These are phyloP conservation scores for Metschnikowia picachoensis DNA, from an alignment of 805 yeast species.

Conservation along the genomic window DNA sequence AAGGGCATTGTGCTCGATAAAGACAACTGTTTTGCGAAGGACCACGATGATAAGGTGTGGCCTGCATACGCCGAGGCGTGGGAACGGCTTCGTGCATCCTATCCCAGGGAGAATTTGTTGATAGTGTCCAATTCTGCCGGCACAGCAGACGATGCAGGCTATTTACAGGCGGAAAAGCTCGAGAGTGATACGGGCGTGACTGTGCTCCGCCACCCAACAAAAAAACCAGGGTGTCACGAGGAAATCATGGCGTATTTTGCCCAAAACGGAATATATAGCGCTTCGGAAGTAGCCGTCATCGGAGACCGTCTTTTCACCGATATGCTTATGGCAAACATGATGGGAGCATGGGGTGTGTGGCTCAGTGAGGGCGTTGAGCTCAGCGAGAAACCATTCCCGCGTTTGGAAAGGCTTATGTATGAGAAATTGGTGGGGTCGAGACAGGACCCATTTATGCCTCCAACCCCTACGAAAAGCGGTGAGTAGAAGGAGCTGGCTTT, in stretches of 20 bases:
- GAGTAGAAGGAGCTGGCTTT: not conserved
- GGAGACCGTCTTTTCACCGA: slow-evolving; percentile 94
- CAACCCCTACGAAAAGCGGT: slow-evolving; percentile 10
- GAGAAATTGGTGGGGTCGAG: slow-evolving; percentile 13
- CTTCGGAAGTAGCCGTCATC: slow-evolving; percentile 72
- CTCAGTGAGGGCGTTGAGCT: slow-evolving; percentile 67
- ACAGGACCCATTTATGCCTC: slow-evolving; percentile 17
- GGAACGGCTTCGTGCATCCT: slow-evolving; percentile 48
- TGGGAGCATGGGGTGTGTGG: slow-evolving; percentile 89
- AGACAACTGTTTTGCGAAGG: slow-evolving; percentile 91
- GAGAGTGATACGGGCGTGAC: slow-evolving; percentile 65
- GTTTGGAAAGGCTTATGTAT: slow-evolving; percentile 45
- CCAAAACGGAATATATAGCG: slow-evolving; percentile 39
- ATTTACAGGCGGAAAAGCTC: slow-evolving; percentile 55
- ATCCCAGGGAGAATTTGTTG: slow-evolving; percentile 60
- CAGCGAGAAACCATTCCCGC: slow-evolving; percentile 49
- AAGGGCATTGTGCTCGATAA: slow-evolving; percentile 86
- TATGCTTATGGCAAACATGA: slow-evolving; percentile 86
- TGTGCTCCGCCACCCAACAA: slow-evolving; percentile 67
- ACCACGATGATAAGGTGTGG: slow-evolving; percentile 77
- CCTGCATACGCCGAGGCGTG: slow-evolving; percentile 60
- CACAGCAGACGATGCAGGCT: slow-evolving; percentile 63
- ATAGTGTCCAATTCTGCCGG: slow-evolving; percentile 95
- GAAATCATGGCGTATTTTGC: slow-evolving; percentile 64
- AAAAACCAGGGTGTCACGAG: slow-evolving; percentile 75